Base-by-base conservation (phyloP, 257 asterid species). In the Lantana camara region DNA sequence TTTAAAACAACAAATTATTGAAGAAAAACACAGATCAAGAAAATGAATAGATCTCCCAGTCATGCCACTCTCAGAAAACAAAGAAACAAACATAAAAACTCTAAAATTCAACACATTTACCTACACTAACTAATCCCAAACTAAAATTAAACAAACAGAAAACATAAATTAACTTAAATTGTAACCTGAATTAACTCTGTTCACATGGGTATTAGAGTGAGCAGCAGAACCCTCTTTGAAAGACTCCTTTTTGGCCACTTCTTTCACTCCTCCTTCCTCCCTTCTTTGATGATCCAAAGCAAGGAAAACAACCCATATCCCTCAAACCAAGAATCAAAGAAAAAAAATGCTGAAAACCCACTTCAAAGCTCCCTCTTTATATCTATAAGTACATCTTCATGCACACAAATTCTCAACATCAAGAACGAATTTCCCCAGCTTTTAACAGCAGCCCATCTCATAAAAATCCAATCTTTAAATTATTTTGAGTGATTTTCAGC, bases 271-370 rank as follows among this genome's bases (percentile, higher is more conserved):
- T 56, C 30, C 54, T 68, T 50, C 69, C 83, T 67, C 67, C 82
- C 71, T 80, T 77, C 41, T 77, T 67, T 66, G 95, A 84, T 78
- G 98, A 88, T 84, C 85, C 85, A 79, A 88, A 82, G 77, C 98
- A 91, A 27, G 96, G 87, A 56, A 88, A 83, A 81, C 96, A 88
- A 78, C 95, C 98, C 96, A 82, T 82, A 60, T 76, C 80, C n/a
- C n/a, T n/a, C n/a, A n/a, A 71, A 64, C 77, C 67, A 67, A 73
- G 73, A 73, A 73, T 69, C 75, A 59, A 21, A 56, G 62, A 35
- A 35, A 35, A 7, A 7, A 35, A 35, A 35, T 3, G 4, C 7
- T 35, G 1, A 35, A 35, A 35, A 69, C 69, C 80, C 75, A 70
- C 75, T 75, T 59, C 75, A 66, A 73, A 67, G 50, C 65, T 56